Evolutionary conservation across 768 basidiomycete genomes (phyloP).

Genomic region (Leccinum broughii): DNA sequence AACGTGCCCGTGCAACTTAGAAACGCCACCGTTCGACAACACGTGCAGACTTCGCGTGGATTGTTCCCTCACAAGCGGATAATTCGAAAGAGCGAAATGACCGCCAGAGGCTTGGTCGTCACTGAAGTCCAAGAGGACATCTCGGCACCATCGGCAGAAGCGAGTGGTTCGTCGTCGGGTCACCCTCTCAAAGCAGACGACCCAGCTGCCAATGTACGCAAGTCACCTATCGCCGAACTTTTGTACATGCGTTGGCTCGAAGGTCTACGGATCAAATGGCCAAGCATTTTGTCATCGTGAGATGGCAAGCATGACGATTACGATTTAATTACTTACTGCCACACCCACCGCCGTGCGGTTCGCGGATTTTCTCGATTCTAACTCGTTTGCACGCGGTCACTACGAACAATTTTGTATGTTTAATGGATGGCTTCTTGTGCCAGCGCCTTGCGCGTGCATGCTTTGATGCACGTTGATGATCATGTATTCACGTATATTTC

Average conservation of each 20-base stretch:
- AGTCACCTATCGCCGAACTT: slow-evolving; percentile 92
- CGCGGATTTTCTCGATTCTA: neutral
- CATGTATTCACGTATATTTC: slow-evolving; percentile 17
- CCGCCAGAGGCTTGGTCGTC: slow-evolving; percentile 77
- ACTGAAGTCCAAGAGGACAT: slow-evolving; percentile 81
- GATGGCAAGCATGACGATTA: neutral
- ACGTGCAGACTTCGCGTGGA: slow-evolving; percentile 77
- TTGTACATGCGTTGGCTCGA: slow-evolving; percentile 98
- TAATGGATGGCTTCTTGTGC: neutral
- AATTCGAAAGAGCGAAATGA: slow-evolving; percentile 82
- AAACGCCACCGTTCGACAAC: slow-evolving; percentile 73
- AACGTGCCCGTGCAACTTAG: slow-evolving; percentile 40
- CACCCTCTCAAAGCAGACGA: slow-evolving; percentile 39
- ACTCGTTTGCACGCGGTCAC: slow-evolving; percentile 4
- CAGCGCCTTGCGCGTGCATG: neutral
- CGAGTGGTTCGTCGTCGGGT: slow-evolving; percentile 30
- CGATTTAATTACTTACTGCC: neutral
- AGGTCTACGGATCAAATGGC: slow-evolving; percentile 89
- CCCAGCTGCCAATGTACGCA: slow-evolving; percentile 46
- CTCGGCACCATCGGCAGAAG: slow-evolving; percentile 45
- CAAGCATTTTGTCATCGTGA: slow-evolving; percentile 52
- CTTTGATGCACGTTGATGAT: slow-evolving; percentile 5
- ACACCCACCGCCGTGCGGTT: neutral
- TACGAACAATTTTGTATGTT: slow-evolving; percentile 1
- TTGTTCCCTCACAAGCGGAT: slow-evolving; percentile 83